A percentile compares a stretch with the other conserved stretches of the same genome.
Evolutionary conservation across 176 grass and related monocot species (phyloP).

Genomic region (Raddia distichophylla): DNA sequence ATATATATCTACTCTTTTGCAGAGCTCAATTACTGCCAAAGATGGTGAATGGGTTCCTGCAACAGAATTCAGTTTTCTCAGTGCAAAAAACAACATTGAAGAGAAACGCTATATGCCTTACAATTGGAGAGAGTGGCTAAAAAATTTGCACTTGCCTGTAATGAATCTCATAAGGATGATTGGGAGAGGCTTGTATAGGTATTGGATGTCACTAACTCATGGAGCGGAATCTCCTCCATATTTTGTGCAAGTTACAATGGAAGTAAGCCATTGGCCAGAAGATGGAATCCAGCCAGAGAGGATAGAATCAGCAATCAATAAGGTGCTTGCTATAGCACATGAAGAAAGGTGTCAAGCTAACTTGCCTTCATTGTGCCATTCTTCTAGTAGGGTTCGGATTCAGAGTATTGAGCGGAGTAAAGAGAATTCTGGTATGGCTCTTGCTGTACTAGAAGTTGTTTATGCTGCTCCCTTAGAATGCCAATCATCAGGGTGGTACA

Average conservation of each 20-base stretch:
- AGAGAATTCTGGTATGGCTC: slow-evolving; percentile 72
- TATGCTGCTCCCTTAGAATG: slow-evolving; percentile 77
- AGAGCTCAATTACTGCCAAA: slow-evolving; percentile 93
- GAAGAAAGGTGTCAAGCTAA: slow-evolving; percentile 81
- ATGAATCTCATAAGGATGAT: slow-evolving; percentile 64
- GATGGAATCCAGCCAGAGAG: slow-evolving; percentile 97
- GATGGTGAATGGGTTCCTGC: slow-evolving; percentile 97
- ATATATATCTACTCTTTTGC: slow-evolving; percentile 91
- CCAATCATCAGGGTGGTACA: slow-evolving; percentile 72
- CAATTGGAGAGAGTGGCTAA: slow-evolving; percentile 55
- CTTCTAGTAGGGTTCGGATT: slow-evolving; percentile 75
- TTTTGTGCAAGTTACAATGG: slow-evolving; percentile 96
- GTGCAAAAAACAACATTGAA: slow-evolving; percentile 61
- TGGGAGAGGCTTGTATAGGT: slow-evolving; percentile 73
- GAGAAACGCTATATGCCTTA: slow-evolving; percentile 48
- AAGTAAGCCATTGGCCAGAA: slow-evolving; percentile 91
- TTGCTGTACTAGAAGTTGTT: slow-evolving; percentile 98
- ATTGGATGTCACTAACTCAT: slow-evolving; percentile 93
- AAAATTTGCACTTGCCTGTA: slow-evolving; percentile 59
- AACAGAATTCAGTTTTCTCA: slow-evolving; percentile 84
- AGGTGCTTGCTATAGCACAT: slow-evolving; percentile 69
- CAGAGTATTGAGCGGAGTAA: slow-evolving; percentile 91
- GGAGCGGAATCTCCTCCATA: slow-evolving; percentile 95
- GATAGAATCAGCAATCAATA: slow-evolving; percentile 94
- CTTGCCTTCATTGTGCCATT: slow-evolving; percentile 67